Conservation (phyloP, 306 rosid genomes). For the Hippophae rhamnoides region DNA sequence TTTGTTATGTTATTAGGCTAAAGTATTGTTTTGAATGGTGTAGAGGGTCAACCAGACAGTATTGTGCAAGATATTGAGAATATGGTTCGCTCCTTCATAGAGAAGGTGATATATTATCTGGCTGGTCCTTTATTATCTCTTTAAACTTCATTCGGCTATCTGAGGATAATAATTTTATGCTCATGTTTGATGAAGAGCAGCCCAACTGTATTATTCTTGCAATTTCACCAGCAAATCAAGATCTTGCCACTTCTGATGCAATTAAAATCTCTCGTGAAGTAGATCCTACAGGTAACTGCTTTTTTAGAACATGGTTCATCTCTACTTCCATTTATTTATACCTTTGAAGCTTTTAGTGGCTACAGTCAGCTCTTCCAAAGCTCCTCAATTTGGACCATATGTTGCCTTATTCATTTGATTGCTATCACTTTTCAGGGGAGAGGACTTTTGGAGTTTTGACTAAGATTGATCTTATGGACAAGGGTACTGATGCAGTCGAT, state of each 20-base stretch:
- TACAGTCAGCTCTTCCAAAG: background rate
- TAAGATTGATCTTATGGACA: conserved; percentile 96
- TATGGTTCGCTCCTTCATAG: conserved; percentile 92
- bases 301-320: too few species aligned
- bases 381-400: background rate
- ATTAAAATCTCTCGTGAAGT: conserved; percentile 92
- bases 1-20: background rate
- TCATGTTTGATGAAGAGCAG: conserved; percentile 31
- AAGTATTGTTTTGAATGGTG: conserved; percentile 23
- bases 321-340: too few species aligned
- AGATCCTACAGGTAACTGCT: conserved; percentile 69
- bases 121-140: too few species aligned
- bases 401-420: background rate
- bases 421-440: conserved; percentile 48
- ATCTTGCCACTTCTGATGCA: conserved; percentile 96
- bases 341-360: background rate
- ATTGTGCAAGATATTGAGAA: conserved; percentile 79
- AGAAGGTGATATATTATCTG: conserved; percentile 46
- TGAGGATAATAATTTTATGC: background rate
- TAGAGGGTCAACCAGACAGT: conserved; percentile 96
- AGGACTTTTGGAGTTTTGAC: conserved; percentile 92
- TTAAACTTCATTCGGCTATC: too few species aligned
- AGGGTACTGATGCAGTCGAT: conserved; percentile 97
- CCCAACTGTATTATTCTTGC: conserved; percentile 93
- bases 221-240: conserved; percentile 97